phyloP scores from a whole-genome alignment of 495 filamentous ascomycete species.

The Xylaria intraflava region DNA sequence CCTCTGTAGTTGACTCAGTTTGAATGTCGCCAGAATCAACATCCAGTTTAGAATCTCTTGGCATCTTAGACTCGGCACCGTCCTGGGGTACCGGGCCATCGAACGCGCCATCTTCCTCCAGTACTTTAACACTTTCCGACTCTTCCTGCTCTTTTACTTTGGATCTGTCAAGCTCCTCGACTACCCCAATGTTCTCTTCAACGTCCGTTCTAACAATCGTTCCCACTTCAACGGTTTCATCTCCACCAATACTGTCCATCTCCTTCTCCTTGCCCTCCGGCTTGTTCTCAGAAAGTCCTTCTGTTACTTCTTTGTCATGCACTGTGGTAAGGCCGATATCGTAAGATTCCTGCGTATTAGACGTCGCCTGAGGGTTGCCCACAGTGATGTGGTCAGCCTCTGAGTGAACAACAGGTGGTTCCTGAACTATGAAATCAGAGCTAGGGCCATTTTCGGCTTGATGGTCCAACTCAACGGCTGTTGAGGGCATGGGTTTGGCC shows the following conservation, averaged over 20 bases:
- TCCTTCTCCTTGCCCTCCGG: conserved; percentile 1
- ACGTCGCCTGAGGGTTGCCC: neutral
- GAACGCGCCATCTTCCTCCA: conserved; percentile 36
- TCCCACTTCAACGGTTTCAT: conserved; percentile 13
- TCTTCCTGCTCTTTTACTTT: conserved; percentile 19
- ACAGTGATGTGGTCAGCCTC: neutral
- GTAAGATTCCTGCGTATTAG: neutral
- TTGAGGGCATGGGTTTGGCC: neutral
- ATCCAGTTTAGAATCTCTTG: conserved; percentile 26
- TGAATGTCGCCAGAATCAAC: conserved; percentile 16
- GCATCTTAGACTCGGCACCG: conserved; percentile 36
- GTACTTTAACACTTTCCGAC: conserved; percentile 19
- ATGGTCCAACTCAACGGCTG: neutral
- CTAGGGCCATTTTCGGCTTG: neutral
- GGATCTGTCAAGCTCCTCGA: conserved; percentile 23
- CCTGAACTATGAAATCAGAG: neutral
- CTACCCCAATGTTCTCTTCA: conserved; percentile 21
- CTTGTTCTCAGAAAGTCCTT: neutral
- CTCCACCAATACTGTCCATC: conserved; percentile 12
- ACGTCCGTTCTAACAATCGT: conserved; percentile 18
- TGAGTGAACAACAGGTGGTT: neutral
- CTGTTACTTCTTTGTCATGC: neutral
- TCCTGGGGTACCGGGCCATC: conserved; percentile 48
- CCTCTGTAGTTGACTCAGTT: conserved; percentile 11
- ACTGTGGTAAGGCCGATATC: neutral